Percentiles rank a stretch among this genome's conserved stretches.
Conservation (phyloP, 2,329 filamentous ascomycete genomes). For the Trichoderma pleuroti region DNA sequence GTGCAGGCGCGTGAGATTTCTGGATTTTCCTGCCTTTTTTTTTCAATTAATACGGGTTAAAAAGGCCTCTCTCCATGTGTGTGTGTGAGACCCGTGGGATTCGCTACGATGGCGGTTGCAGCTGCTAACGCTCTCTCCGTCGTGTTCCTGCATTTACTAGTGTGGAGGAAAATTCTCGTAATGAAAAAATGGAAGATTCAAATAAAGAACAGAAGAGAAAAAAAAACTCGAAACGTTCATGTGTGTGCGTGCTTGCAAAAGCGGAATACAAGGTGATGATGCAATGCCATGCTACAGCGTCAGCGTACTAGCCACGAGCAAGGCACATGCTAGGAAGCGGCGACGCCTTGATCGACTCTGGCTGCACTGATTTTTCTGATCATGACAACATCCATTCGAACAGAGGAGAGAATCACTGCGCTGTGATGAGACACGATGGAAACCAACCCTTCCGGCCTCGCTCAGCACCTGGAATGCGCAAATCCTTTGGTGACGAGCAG, state of each 20-base stretch:
- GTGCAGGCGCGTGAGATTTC: neutral
- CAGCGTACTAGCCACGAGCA: neutral
- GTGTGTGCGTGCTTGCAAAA: neutral
- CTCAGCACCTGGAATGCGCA: no score
- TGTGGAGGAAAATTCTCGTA: neutral
- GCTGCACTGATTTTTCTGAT: no score
- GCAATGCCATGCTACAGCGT: neutral
- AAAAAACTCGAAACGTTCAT: neutral
- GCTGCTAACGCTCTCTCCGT: neutral
- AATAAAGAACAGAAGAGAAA: neutral
- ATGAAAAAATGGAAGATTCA: neutral
- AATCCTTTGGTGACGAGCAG: neutral
- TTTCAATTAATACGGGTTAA: neutral
- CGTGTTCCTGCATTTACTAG: neutral
- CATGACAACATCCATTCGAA: neutral
- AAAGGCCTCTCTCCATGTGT: neutral
- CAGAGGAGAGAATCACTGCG: neutral
- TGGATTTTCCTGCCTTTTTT: neutral
- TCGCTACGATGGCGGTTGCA: neutral
- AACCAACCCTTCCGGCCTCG: neutral
- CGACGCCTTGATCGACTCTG: neutral
- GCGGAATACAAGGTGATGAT: neutral
- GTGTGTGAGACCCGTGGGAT: neutral
- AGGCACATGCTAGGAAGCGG: neutral
- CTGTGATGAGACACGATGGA: neutral